These are phyloP conservation scores for Erythrobasidium hasegawianum DNA, from an alignment of 1,284 basidiomycete genomes.

Conservation along the genomic window DNA sequence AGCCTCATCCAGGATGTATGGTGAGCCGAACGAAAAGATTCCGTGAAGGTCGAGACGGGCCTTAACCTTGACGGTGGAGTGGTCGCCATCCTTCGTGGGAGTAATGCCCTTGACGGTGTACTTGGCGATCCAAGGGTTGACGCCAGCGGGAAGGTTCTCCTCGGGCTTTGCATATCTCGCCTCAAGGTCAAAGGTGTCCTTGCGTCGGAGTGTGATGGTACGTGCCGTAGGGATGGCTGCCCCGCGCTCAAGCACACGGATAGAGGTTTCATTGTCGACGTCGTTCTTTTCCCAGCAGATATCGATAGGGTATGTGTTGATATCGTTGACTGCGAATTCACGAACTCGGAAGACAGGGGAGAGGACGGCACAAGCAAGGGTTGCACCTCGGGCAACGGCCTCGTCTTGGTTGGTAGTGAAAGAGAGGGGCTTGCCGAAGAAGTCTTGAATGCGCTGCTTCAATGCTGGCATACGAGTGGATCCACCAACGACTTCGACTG, in stretches of 20 bases:
- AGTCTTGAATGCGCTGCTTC: conserved; percentile 61
- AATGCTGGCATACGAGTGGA: conserved; percentile 66
- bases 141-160: conserved; percentile 62
- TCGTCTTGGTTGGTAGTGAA: conserved; percentile 94
- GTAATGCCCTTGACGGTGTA: conserved; percentile 75
- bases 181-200: conserved; percentile 77
- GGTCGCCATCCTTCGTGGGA: conserved; percentile 63
- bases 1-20: conserved; percentile 71
- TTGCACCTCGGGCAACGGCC: conserved; percentile 85
- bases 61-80: conserved; percentile 80
- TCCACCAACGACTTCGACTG: conserved; percentile 66
- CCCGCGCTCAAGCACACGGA: conserved; percentile 76
- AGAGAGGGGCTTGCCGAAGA: conserved; percentile 69
- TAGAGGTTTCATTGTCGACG: conserved; percentile 75
- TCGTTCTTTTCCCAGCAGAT: conserved; percentile 74
- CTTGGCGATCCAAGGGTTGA: conserved; percentile 76
- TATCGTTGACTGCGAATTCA: conserved; percentile 81
- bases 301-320: conserved; percentile 78
- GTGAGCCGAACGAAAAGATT: conserved; percentile 74
- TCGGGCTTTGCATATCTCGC: conserved; percentile 70
- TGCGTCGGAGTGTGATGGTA: conserved; percentile 88
- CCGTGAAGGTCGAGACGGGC: conserved; percentile 79
- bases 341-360: conserved; percentile 93
- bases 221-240: conserved; percentile 87
- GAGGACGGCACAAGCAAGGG: conserved; percentile 88